Evolutionary conservation across 2,329 filamentous ascomycete species (phyloP), one percentile per base, ranked within the genome.

Genomic region (Alternaria brassicicola): DNA sequence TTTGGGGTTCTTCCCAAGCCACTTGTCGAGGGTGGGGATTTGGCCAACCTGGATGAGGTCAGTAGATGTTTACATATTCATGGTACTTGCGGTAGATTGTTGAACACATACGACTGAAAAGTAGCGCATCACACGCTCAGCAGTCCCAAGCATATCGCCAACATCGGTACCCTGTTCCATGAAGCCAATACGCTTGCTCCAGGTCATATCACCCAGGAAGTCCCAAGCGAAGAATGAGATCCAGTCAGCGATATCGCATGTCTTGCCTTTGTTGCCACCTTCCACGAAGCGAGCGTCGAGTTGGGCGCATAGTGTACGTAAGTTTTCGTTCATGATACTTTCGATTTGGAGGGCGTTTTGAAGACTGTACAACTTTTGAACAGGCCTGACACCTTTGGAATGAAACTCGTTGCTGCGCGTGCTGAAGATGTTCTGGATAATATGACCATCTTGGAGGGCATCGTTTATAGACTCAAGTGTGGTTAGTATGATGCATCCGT

Each of bases 171-270:
- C 79, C 43, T 73, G 61, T 52, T 81, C 74, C 46, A 81, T 70
- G 62, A 81, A 81, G 1, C 79, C 80, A 7, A 80, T 70, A n/a
- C 72, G 73, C 59, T 76, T 74, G 17, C 74, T 72, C 60, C 79
- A 81, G 0, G 76, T 78, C 51, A 81, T 65, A 39, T 80, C 74
- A 1, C 77, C 76, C 1, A 82, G 64, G 6, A 80, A 66, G 41
- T 68, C 64, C 62, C 64, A 70, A 23, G 69, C 61, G 53, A 74
- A 73, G 51, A 62, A 76, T 6, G 65, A 72, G 30, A 76, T 69
- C 73, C 71, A 75, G 30, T 74, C 68, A 3, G 68, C 64, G 25
- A 75, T 71, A 55, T 74, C 71, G 61, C 69, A 73, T 2, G 70
- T 67, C 50, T 69, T 69, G 26, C 64, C 67, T 23, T 59, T 45